Evolutionary conservation across 139 green algal genomes (phyloP), one percentile per base, ranked within the genome.

Genomic region (Coelastrella sp.): DNA sequence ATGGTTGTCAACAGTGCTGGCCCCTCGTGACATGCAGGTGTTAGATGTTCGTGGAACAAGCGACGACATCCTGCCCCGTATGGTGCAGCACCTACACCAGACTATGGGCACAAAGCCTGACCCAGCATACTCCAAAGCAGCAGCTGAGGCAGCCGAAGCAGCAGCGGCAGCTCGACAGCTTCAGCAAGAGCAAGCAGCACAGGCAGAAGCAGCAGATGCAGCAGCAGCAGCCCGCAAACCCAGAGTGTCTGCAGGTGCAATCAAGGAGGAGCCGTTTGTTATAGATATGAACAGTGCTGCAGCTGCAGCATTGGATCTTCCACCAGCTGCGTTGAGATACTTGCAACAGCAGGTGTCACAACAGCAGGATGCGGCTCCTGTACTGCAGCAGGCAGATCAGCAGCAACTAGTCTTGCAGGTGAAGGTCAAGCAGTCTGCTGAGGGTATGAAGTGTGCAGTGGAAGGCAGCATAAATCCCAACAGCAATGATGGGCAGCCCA

Each of bases 41-140:
- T 38, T 96, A 30, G 92, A 96, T 59, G 84, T 96, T 32, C 86
- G 93, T 35, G 91, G 83, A 15, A 87, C 87, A 23, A 88, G 85
- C n/a, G 93, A 96, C 68, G 86, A 91, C 19, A 84, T 93, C 23
- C 88, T 96, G 43, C 89, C 93, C 2, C 13, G 86, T 43, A 62
- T 96, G 64, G 91, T 85, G 66, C 25, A 74, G 48, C 64, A 81
- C 19, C 30, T 89, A 8, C 64, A 64, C 3, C 3, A 80, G 9
- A 71, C 32, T 50, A 74, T 38, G 38, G 78, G 68, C 57, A 77
- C 34, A 13, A 86, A 45, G 17, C 45, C 63, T 25, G 63, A 71
- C 21, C n/a, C 75, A 30, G 53, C 85, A 37, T 41, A 41, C 15
- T 25, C 35, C 41, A 62, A 76, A 57, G 64, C 75, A 75, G 84